A percentile compares a stretch with the other conserved stretches of the same genome.
phyloP scores from a whole-genome alignment of 345 rosid species.

The Populus pruinosa region DNA sequence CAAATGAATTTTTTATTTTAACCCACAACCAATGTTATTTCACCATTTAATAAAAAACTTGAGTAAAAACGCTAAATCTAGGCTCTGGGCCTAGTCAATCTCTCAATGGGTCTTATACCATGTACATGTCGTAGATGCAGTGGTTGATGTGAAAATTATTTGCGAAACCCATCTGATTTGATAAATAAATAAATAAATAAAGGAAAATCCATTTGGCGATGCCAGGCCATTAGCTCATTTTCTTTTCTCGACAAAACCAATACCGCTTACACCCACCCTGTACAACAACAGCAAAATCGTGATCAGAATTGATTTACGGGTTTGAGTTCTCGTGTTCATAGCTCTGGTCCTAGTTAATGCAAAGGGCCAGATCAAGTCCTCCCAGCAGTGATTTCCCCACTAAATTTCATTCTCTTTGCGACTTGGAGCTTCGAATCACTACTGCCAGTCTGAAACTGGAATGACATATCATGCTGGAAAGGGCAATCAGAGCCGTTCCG shows the following conservation, averaged over 20 bases:
- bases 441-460: constrained; percentile 19
- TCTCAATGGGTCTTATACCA: too few species aligned
- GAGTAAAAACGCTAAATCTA: too few species aligned
- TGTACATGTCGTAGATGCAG: too few species aligned
- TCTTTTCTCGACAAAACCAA: neutral
- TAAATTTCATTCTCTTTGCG: constrained; percentile 49
- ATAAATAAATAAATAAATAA: too few species aligned
- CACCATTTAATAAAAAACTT: too few species aligned
- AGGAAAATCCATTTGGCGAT: too few species aligned
- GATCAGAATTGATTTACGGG: neutral
- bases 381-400: constrained; percentile 17
- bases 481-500: constrained; percentile 43
- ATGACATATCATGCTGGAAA: constrained; percentile 38
- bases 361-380: constrained; percentile 1
- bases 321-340: neutral
- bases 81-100: too few species aligned
- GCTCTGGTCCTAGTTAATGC: too few species aligned
- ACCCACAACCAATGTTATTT: too few species aligned
- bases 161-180: too few species aligned
- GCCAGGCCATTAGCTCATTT: neutral
- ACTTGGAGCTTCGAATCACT: constrained; percentile 19
- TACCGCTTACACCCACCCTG: neutral
- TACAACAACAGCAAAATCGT: neutral
- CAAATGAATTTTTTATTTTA: too few species aligned
- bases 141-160: neutral